Evolutionary conservation across 805 yeast genomes (phyloP).

Genomic region (Ogataea nitratoaversa): DNA sequence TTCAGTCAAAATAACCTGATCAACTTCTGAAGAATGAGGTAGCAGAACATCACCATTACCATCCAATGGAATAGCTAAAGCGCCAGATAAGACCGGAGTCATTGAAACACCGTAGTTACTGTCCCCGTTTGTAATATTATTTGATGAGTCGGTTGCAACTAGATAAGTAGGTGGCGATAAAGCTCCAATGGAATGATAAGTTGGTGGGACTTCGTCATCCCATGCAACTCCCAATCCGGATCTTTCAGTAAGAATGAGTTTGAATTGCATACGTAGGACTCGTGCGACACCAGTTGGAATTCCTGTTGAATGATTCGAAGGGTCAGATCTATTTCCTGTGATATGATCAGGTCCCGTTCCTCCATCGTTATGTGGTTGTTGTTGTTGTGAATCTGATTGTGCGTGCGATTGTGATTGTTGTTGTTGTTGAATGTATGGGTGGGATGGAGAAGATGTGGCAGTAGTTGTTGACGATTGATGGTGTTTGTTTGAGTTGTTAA

Average conservation of each 20-base stretch:
- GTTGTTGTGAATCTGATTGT: too few relatives aligned
- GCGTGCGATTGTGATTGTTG: too few relatives aligned
- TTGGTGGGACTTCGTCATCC: constrained; percentile 99
- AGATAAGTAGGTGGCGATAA: constrained; percentile 84
- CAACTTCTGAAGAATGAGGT: constrained; percentile 1
- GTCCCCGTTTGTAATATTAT: too few relatives aligned
- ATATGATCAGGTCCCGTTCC: constrained; percentile 31
- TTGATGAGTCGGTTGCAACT: constrained; percentile 22
- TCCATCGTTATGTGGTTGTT: constrained; percentile 14
- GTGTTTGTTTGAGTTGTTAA: constrained; percentile 18
- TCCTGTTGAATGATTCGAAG: constrained; percentile 40
- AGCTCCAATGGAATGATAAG: constrained; percentile 78
- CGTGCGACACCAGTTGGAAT: constrained; percentile 94
- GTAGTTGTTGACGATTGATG: constrained; percentile 21
- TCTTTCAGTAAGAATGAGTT: constrained; percentile 76
- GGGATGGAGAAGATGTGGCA: constrained; percentile 36
- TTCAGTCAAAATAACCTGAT: constrained; percentile 13
- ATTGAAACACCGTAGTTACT: not conserved
- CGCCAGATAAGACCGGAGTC: constrained; percentile 14
- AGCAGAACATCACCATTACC: not conserved
- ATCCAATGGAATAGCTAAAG: constrained; percentile 22
- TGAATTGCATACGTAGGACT: constrained; percentile 91
- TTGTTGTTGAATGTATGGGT: constrained; percentile 18
- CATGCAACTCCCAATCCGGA: constrained; percentile 95
- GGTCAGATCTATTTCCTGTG: constrained; percentile 25